These are phyloP conservation scores for Cyberlindnera nakhonratchasimensis DNA, from an alignment of 805 yeast species.

Conservation along the genomic window DNA sequence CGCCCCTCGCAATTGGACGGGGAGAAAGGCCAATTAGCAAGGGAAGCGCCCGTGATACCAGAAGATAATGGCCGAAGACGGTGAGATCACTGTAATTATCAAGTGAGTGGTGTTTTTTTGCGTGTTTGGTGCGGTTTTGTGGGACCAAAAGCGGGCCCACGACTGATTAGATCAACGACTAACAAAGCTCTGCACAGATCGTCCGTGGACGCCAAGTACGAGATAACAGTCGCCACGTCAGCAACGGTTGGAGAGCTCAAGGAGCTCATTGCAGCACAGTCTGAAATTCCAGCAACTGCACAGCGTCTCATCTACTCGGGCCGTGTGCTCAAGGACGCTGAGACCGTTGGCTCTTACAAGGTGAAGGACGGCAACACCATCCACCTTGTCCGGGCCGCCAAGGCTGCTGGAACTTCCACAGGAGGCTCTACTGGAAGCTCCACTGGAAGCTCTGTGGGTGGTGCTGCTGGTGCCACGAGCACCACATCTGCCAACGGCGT, in stretches of 20 bases:
- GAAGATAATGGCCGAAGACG: slow-evolving; percentile 18
- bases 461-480: too few species aligned
- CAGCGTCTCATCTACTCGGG: slow-evolving; percentile 94
- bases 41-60: neutral
- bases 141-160: neutral
- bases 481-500: too few species aligned
- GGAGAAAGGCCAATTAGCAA: too few species aligned
- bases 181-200: slow-evolving; percentile 23
- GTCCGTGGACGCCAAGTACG: slow-evolving; percentile 78
- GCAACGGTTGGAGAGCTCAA: slow-evolving; percentile 69
- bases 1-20: too few species aligned
- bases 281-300: slow-evolving; percentile 68
- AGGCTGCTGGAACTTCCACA: slow-evolving; percentile 15
- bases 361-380: slow-evolving; percentile 83
- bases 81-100: slow-evolving; percentile 22
- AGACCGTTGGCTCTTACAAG: slow-evolving; percentile 70
- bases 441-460: too few species aligned
- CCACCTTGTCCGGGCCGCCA: slow-evolving; percentile 59
- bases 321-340: slow-evolving; percentile 82
- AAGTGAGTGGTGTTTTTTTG: slow-evolving; percentile 24
- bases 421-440: too few species aligned
- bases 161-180: slow-evolving; percentile 1
- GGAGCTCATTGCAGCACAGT: slow-evolving; percentile 51
- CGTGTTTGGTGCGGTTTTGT: neutral
- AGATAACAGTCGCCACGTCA: slow-evolving; percentile 50